Percentiles rank a stretch among this genome's conserved stretches.
phyloP scores from a whole-genome alignment of 805 yeast genomes.

The Torulaspora indica region DNA sequence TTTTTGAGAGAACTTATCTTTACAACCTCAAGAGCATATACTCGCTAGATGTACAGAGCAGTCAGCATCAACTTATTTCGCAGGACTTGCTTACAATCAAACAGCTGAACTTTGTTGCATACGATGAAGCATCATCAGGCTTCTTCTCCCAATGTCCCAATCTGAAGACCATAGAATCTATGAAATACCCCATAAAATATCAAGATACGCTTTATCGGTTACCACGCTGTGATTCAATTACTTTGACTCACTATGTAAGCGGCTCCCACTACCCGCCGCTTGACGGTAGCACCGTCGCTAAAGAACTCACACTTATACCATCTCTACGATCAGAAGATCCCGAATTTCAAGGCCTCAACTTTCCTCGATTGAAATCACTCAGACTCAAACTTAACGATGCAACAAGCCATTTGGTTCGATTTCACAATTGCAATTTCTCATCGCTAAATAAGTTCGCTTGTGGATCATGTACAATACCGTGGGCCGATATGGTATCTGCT shows the following conservation, averaged over 20 bases:
- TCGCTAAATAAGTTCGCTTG: conserved; percentile 12
- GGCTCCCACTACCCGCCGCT: conserved; percentile 17
- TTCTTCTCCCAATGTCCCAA: conserved; percentile 18
- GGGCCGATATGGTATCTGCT: conserved; percentile 17
- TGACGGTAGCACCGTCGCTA: conserved; percentile 20
- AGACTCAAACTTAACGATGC: conserved; percentile 9
- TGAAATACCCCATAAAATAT: conserved; percentile 20
- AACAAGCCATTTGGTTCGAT: conserved; percentile 12
- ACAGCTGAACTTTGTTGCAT: conserved; percentile 13
- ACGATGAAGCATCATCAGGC: conserved; percentile 11
- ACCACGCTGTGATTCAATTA: conserved; percentile 24
- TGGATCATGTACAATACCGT: conserved; percentile 20
- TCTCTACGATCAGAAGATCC: conserved; percentile 20
- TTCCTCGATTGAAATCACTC: conserved; percentile 18
- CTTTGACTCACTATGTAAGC: conserved; percentile 21
- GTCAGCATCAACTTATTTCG: conserved; percentile 17
- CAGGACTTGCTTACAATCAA: conserved; percentile 18
- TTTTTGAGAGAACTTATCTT: conserved; percentile 26
- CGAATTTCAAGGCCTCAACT: conserved; percentile 15
- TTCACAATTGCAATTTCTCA: conserved; percentile 21
- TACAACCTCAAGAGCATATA: conserved; percentile 20
- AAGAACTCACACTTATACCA: conserved; percentile 16
- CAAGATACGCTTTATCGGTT: conserved; percentile 11
- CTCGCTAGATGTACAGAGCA: conserved; percentile 21
- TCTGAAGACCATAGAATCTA: conserved; percentile 18